Conservation (phyloP, 192 early-diverging fungal species). For the Umbelopsis sp. region DNA sequence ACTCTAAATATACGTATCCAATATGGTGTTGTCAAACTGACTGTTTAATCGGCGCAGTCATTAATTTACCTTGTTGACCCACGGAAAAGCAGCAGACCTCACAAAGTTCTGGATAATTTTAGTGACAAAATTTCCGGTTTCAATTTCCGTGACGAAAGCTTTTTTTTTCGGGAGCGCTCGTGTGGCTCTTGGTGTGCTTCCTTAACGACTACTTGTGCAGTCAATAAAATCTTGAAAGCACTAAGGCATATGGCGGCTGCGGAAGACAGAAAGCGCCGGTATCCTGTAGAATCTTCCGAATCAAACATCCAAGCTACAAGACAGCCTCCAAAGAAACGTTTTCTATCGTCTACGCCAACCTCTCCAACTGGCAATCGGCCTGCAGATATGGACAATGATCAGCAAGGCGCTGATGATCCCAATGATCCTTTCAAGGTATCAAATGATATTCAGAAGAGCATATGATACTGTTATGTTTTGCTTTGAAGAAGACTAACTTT, state of each 20-base stretch:
- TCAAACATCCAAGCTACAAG: slow-evolving; percentile 15
- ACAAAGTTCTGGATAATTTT: background rate
- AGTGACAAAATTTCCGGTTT: background rate
- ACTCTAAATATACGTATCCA: too few species aligned
- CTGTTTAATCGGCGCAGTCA: too few species aligned
- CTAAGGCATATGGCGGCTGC: slow-evolving; percentile 20
- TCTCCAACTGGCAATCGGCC: slow-evolving; percentile 12
- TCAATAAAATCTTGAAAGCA: background rate
- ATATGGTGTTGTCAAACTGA: too few species aligned
- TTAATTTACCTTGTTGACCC: too few species aligned
- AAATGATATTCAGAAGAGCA: too few species aligned
- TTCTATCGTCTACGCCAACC: slow-evolving; percentile 24
- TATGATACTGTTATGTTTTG: too few species aligned
- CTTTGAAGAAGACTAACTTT: too few species aligned
- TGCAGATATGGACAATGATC: background rate
- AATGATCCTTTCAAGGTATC: slow-evolving; percentile 30
- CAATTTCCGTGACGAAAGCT: background rate
- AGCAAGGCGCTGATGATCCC: slow-evolving; percentile 19
- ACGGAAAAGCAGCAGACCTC: too few species aligned
- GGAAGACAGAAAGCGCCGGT: slow-evolving; percentile 27
- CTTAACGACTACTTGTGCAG: background rate
- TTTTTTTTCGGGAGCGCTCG: background rate
- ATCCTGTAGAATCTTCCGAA: slow-evolving; percentile 21
- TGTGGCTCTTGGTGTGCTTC: background rate
- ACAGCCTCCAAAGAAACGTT: slow-evolving; percentile 30